Percentiles rank a stretch among this genome's conserved stretches.
phyloP scores from a whole-genome alignment of 2,329 filamentous ascomycete genomes.

The Pseudogymnoascus sp. region DNA sequence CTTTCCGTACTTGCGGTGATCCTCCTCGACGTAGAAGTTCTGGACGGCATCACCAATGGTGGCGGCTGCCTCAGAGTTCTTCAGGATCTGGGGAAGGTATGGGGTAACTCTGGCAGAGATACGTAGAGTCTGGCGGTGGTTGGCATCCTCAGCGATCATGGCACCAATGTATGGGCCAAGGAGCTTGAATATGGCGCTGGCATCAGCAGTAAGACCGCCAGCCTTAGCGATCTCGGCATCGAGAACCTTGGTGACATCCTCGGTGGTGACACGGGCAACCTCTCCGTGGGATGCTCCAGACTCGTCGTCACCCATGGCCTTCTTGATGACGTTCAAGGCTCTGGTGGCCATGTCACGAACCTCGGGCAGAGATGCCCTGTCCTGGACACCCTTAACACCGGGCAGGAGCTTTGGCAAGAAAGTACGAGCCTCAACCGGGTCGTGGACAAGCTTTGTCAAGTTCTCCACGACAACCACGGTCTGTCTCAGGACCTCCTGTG shows the following conservation, averaged over 20 bases:
- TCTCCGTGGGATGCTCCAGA: conserved; percentile 44
- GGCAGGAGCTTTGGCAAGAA: conserved; percentile 93
- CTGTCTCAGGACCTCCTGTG: conserved; percentile 90
- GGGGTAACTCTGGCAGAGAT: conserved; percentile 62
- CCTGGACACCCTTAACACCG: conserved; percentile 81
- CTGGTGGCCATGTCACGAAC: conserved; percentile 83
- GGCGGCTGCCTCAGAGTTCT: conserved; percentile 50
- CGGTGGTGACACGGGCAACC: conserved; percentile 58
- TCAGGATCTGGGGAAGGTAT: conserved; percentile 67
- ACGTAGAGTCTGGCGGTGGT: conserved; percentile 69
- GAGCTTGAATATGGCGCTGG: conserved; percentile 55
- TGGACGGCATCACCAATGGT: conserved; percentile 68
- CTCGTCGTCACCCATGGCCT: conserved; percentile 75
- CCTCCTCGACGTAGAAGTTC: conserved; percentile 71
- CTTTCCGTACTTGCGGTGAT: conserved; percentile 77
- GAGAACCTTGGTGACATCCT: conserved; percentile 68
- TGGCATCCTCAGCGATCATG: conserved; percentile 83
- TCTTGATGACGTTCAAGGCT: conserved; percentile 79
- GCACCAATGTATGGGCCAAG: conserved; percentile 69
- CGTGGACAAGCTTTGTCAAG: conserved; percentile 94
- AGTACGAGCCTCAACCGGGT: conserved; percentile 84
- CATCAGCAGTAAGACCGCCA: conserved; percentile 53
- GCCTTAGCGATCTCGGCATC: conserved; percentile 69
- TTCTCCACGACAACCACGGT: conserved; percentile 97
- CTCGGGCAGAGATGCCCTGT: conserved; percentile 86